phyloP scores from a whole-genome alignment of 768 basidiomycete genomes.

The Mycena metata region DNA sequence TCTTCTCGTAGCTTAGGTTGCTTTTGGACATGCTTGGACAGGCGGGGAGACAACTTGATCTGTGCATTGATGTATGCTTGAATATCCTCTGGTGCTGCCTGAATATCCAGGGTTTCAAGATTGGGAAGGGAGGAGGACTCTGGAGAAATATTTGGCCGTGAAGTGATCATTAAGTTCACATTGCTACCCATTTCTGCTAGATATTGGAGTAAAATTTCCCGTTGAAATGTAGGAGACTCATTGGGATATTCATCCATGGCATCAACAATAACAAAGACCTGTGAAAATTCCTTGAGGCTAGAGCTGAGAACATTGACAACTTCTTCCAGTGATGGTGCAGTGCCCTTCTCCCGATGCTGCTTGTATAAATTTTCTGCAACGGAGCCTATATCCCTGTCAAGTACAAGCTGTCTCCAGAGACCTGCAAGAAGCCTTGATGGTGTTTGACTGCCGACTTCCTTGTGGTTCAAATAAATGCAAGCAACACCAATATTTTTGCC shows the following conservation, averaged over 20 bases:
- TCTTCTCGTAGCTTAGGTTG: neutral
- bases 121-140: neutral
- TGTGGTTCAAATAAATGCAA: neutral
- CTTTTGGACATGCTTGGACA: constrained; percentile 1
- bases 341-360: constrained; percentile 5
- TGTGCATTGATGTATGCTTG: neutral
- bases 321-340: constrained; percentile 4
- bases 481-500: constrained; percentile 7
- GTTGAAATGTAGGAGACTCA: neutral
- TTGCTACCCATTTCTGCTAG: neutral
- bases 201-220: neutral
- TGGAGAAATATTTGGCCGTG: constrained; percentile 3
- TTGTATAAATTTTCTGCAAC: constrained; percentile 12
- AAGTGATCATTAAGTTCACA: constrained; percentile 6
- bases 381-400: neutral
- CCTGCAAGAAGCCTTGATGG: too few relatives aligned
- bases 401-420: neutral
- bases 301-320: constrained; percentile 1
- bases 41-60: neutral
- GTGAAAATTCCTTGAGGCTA: constrained; percentile 1
- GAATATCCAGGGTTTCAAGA: neutral
- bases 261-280: constrained; percentile 9
- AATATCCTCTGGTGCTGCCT: neutral
- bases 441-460: too few relatives aligned
- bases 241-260: constrained; percentile 15